phyloP scores from a whole-genome alignment of 441 rosid species.

The Isatis lusitanica region DNA sequence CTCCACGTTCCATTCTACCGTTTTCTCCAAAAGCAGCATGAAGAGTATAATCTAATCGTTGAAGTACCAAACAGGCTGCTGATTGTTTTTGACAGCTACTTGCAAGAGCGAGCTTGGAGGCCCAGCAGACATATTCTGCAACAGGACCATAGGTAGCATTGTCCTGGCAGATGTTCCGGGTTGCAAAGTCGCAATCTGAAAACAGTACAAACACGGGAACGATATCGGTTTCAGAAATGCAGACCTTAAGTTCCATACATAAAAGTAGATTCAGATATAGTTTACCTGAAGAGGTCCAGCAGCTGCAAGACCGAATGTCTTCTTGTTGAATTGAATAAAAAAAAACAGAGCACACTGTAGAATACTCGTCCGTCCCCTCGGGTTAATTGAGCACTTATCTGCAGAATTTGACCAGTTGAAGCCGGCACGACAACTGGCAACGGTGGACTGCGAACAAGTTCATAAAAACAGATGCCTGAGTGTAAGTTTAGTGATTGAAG shows the following conservation, averaged over 20 bases:
- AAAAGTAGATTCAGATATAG: neutral
- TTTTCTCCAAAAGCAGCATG: conserved; percentile 75
- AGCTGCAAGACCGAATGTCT: conserved; percentile 90
- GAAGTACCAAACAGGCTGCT: conserved; percentile 87
- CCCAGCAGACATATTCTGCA: conserved; percentile 81
- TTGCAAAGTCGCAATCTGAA: conserved; percentile 80
- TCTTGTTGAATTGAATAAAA: conserved; percentile 98
- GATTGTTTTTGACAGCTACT: conserved; percentile 88
- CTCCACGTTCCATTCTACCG: conserved; percentile 74
- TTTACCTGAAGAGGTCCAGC: conserved; percentile 88
- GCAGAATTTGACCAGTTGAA: conserved; percentile 43
- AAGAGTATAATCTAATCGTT: conserved; percentile 63
- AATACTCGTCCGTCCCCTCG: conserved; percentile 79
- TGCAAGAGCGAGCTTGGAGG: conserved; percentile 90
- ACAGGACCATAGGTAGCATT: conserved; percentile 79
- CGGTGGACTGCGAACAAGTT: conserved; percentile 46
- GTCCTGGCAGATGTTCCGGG: conserved; percentile 73
- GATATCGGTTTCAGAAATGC: neutral
- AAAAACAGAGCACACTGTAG: conserved; percentile 76
- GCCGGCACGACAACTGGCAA: conserved; percentile 75
- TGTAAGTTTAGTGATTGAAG: no score
- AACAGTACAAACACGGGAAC: conserved; percentile 8
- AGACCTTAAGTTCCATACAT: neutral
- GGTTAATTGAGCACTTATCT: conserved; percentile 42
- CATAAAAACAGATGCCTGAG: no score